Percentiles rank a stretch among this genome's conserved stretches.
Evolutionary conservation across 2,329 filamentous ascomycete species (phyloP).

Genomic region (Shiraia sp.): DNA sequence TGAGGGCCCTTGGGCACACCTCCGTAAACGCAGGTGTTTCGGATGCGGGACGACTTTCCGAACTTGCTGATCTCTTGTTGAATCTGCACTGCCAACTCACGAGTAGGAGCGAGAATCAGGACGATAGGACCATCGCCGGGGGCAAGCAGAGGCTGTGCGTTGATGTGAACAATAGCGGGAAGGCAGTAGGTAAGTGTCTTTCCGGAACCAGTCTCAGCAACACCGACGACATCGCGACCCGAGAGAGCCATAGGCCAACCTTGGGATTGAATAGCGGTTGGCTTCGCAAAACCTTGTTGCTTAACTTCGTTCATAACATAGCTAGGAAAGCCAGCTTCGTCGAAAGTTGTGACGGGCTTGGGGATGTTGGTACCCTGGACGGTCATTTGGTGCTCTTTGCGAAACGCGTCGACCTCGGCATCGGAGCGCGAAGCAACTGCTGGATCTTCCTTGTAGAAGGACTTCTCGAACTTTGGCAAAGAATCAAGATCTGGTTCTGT

Average conservation of each 20-base stretch:
- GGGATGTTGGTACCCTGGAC: constrained; percentile 80
- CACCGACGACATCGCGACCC: constrained; percentile 97
- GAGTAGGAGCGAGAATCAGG: constrained; percentile 90
- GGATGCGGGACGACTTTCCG: constrained; percentile 94
- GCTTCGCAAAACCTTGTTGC: constrained; percentile 90
- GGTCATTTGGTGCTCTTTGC: constrained; percentile 81
- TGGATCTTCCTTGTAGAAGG: constrained; percentile 96
- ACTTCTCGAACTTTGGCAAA: constrained; percentile 97
- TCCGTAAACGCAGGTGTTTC: constrained; percentile 98
- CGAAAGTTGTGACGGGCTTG: constrained; percentile 94
- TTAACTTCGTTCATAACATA: constrained; percentile 99
- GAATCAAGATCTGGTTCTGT: constrained; percentile 67
- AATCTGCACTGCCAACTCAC: constrained; percentile 98
- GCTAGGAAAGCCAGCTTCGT: constrained; percentile 93
- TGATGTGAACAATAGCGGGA: constrained; percentile 98
- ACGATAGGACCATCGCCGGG: constrained; percentile 97
- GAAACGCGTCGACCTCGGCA: constrained; percentile 85
- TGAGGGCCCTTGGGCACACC: constrained; percentile 98
- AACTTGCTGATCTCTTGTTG: constrained; percentile 99
- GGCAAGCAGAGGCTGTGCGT: constrained; percentile 93
- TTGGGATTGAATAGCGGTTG: constrained; percentile 96
- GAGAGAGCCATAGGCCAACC: constrained; percentile 99
- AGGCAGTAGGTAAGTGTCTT: constrained; percentile 99
- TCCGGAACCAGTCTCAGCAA: constrained; percentile 98
- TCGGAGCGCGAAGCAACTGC: constrained; percentile 74